phyloP scores from a whole-genome alignment of 306 rosid species.

The Coriaria nepalensis region DNA sequence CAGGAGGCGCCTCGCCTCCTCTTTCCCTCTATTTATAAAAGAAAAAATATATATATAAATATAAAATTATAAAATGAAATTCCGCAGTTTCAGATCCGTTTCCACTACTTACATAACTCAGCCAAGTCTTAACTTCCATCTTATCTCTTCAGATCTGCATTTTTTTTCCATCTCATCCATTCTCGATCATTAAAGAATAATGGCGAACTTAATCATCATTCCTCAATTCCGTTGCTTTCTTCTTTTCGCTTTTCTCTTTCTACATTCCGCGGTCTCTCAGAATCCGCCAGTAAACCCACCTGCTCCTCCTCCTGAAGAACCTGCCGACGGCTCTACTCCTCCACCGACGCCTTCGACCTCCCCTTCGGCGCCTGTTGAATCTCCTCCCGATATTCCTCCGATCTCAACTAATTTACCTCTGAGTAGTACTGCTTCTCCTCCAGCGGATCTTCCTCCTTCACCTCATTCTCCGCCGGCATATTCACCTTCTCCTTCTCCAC shows the following conservation, averaged over 20 bases:
- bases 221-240: constrained; percentile 7
- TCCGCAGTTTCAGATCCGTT: no score
- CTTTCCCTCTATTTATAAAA: no score
- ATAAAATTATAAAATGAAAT: no score
- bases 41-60: no score
- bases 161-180: no score
- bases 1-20: no score
- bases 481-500: constrained; percentile 15
- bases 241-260: constrained; percentile 16
- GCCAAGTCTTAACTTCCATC: constrained; percentile 11
- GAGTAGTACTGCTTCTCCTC: constrained; percentile 4
- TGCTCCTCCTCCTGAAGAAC: constrained; percentile 18
- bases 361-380: constrained; percentile 3
- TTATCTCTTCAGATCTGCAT: constrained; percentile 5
- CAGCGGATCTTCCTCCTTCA: constrained; percentile 11
- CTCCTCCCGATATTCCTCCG: constrained; percentile 6
- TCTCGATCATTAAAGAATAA: neutral
- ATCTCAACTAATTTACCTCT: no score
- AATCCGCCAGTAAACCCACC: constrained; percentile 29
- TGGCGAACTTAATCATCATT: constrained; percentile 20
- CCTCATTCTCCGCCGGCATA: constrained; percentile 12
- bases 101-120: constrained; percentile 11
- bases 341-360: constrained; percentile 9
- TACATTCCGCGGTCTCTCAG: constrained; percentile 16
- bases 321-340: constrained; percentile 10